phyloP scores from a whole-genome alignment of 1,284 basidiomycete species.

The Vanrija pseudolonga region DNA sequence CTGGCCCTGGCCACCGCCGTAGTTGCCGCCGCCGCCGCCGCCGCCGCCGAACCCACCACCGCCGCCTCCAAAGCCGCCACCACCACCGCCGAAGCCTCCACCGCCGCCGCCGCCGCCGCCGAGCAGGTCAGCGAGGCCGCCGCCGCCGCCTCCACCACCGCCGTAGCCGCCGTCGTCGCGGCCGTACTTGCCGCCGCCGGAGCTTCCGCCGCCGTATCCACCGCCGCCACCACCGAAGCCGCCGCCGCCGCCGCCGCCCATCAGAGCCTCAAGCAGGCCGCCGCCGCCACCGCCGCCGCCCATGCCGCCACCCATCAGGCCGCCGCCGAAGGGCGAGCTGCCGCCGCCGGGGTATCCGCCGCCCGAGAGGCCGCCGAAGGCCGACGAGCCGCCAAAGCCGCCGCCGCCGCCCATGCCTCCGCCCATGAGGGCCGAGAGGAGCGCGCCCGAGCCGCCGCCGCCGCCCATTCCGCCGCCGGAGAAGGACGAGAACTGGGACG shows the following conservation, averaged over 20 bases:
- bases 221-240: neutral
- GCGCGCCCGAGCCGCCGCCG: neutral
- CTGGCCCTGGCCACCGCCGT: neutral
- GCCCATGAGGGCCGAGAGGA: neutral
- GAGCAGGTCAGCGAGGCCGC: too few species aligned
- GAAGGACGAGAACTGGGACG: constrained; percentile 21
- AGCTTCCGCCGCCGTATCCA: neutral
- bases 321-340: neutral
- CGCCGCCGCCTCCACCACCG: too few species aligned
- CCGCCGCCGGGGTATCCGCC: constrained; percentile 1
- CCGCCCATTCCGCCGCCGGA: constrained; percentile 9
- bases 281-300: neutral
- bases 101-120: neutral
- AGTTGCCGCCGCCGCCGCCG: neutral
- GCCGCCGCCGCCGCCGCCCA: neutral
- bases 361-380: neutral
- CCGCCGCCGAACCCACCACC: too few species aligned
- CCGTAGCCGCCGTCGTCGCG: neutral
- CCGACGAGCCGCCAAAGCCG: neutral
- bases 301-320: neutral
- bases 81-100: constrained; percentile 1
- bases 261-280: neutral
- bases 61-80: neutral
- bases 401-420: constrained; percentile 1
- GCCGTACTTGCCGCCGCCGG: neutral